Base-by-base conservation (phyloP, 768 basidiomycete species). In the Serendipita sp. region DNA sequence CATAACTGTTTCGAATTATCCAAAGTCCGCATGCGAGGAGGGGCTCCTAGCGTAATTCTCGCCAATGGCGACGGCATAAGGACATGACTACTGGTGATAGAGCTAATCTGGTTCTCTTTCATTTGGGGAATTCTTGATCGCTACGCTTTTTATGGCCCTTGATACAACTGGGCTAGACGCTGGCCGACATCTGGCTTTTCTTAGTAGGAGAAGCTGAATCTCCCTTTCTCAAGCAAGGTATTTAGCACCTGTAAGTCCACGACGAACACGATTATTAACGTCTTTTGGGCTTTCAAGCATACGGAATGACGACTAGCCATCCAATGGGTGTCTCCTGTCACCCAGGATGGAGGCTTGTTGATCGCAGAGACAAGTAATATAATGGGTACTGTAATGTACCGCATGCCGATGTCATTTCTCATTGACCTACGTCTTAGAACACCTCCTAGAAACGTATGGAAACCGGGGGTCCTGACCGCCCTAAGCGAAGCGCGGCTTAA, bases 291-390 rank as follows among this genome's bases (percentile, higher is more conserved):
- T 24, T 24, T 24, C 38, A 44, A 68, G 38, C 68, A 64, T 18
- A 18, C 58, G n/a, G 64, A 67, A n/a, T 51, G 38, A 16, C 37
- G 24, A 35, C 62, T 64, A 5, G 70, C 70, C 73, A 77, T 54
- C 78, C 80, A n/a, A 69, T 80, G 8, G 79, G 80, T 28, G 67
- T 72, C 76, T 1, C 80, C 79, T n/a, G 73, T 80, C 63, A 78
- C 80, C 46, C 78, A 75, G 2, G 78, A 80, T 67, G 79, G 76
- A 15, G 75, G 76, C 18, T 64, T 78, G n/a, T 75, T 72, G 2
- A 64, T 81, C 15, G 75, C 77, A 18, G 76, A 78, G 67, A 77
- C 78, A 66, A 75, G 75, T 30, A 78, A 78, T 16, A 79, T 80
- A 46, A 70, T 78, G 64, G 75, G 79, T 79, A 44, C 41, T 41